Percentiles rank a stretch among this genome's conserved stretches.
phyloP scores from a whole-genome alignment of 192 early-diverging fungal genomes.

The Dimargaris xerosporica region DNA sequence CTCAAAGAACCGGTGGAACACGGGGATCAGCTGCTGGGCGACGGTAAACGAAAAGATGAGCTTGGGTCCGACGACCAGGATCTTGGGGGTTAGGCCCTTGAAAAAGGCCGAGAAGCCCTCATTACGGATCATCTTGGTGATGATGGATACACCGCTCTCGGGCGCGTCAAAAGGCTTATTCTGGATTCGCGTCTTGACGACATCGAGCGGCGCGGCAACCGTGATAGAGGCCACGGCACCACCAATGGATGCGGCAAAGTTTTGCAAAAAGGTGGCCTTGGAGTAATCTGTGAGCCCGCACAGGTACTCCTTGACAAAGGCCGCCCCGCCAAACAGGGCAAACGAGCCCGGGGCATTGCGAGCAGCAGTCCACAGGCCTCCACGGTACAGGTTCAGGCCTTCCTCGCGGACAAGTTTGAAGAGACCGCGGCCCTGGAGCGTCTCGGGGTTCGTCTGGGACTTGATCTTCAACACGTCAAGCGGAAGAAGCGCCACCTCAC shows the following conservation, averaged over 20 bases:
- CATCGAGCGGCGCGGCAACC: constrained; percentile 91
- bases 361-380: constrained; percentile 90
- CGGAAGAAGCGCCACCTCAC: constrained; percentile 91
- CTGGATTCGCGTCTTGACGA: constrained; percentile 99
- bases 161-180: constrained; percentile 75
- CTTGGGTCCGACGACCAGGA: constrained; percentile 87
- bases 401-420: constrained; percentile 70
- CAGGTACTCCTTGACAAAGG: constrained; percentile 84
- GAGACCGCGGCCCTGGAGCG: constrained; percentile 67
- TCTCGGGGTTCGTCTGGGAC: constrained; percentile 82
- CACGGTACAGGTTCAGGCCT: constrained; percentile 85
- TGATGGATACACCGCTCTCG: constrained; percentile 73
- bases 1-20: constrained; percentile 41
- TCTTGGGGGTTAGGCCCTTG: constrained; percentile 85
- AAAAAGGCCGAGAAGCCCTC: constrained; percentile 91
- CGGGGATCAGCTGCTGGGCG: constrained; percentile 86
- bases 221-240: constrained; percentile 89
- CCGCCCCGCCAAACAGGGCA: constrained; percentile 87
- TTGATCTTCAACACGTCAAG: constrained; percentile 98
- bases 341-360: constrained; percentile 98
- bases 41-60: constrained; percentile 94
- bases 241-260: constrained; percentile 91
- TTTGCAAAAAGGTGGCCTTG: constrained; percentile 97
- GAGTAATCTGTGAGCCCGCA: constrained; percentile 81
- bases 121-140: constrained; percentile 76